Evolutionary conservation across 371 early-diverging fungal species (phyloP), one percentile per base, ranked within the genome.

Genomic region (Fennellomyces sp.): DNA sequence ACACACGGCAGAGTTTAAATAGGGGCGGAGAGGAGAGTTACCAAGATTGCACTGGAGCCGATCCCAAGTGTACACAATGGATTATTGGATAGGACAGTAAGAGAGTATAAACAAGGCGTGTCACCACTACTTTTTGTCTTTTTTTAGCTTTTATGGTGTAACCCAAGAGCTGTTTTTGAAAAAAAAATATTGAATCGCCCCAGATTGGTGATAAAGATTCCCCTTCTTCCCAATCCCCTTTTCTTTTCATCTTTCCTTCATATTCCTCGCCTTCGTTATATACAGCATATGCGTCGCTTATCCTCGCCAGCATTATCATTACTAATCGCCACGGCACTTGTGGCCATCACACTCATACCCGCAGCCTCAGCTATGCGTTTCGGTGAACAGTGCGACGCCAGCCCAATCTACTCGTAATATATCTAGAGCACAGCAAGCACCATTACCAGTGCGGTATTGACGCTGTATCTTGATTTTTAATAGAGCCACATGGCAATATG

Each of bases 401-500:
- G 56, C 8, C 73, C 73, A 26, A 42, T 64, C 38, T 76, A 76
- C 52, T 62, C 64, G 76, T 76, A 70, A 59, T 15, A 10, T 49
- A 19, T 33, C 35, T n/a, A n/a, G n/a, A n/a, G n/a, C n/a, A n/a
- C n/a, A n/a, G n/a, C n/a, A n/a, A n/a, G n/a, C n/a, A n/a, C n/a
- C n/a, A n/a, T n/a, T n/a, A n/a, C n/a, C n/a, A n/a, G n/a, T n/a
- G n/a, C n/a, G n/a, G n/a, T n/a, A n/a, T n/a, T n/a, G n/a, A n/a
- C n/a, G n/a, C n/a, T n/a, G n/a, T n/a, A n/a, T n/a, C n/a, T n/a
- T n/a, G n/a, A n/a, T n/a, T 33, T 7, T 5, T 19, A 54, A 17
- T 48, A 70, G 69, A 59, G 41, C 62, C 17, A 69, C 67, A 47
- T 68, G 72, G 70, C 57, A 68, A 52, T 78, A 76, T 42, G 60